Conservation (phyloP, 1,139 yeast species). For the Meyerozyma guilliermondii region DNA sequence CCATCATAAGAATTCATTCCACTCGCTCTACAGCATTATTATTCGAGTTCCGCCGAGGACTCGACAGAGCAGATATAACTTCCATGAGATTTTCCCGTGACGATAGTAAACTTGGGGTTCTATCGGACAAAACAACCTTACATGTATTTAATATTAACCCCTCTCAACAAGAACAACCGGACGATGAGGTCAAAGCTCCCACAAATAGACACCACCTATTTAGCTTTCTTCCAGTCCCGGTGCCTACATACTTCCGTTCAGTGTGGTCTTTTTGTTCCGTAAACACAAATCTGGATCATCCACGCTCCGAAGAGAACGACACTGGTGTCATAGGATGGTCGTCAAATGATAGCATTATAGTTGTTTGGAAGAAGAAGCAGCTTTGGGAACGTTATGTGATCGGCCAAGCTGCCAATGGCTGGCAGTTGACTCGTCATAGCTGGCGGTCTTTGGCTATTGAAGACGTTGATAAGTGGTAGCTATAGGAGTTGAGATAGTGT, state of each 20-base stretch:
- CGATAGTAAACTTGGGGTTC: constrained; percentile 71
- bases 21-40: constrained; percentile 68
- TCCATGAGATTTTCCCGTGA: constrained; percentile 81
- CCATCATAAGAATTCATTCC: constrained; percentile 75
- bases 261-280: constrained; percentile 87
- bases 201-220: constrained; percentile 65
- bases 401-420: constrained; percentile 37
- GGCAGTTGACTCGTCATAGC: constrained; percentile 67
- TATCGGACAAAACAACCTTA: constrained; percentile 83
- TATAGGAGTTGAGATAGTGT: too few species aligned
- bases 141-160: constrained; percentile 64
- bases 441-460: constrained; percentile 60
- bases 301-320: constrained; percentile 33
- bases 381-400: constrained; percentile 86
- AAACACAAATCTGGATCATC: constrained; percentile 50
- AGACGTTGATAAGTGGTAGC: not conserved
- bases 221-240: constrained; percentile 48
- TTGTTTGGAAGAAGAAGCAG: constrained; percentile 67
- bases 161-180: constrained; percentile 4
- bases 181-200: constrained; percentile 4
- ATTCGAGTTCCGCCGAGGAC: constrained; percentile 82
- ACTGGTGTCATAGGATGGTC: constrained; percentile 77
- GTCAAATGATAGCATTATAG: constrained; percentile 58
- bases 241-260: constrained; percentile 73
- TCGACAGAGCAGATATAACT: constrained; percentile 76